Evolutionary conservation across 108 stramenopile species (phyloP), one percentile per base, ranked within the genome.

Genomic region (Skeletonema marinoi): DNA sequence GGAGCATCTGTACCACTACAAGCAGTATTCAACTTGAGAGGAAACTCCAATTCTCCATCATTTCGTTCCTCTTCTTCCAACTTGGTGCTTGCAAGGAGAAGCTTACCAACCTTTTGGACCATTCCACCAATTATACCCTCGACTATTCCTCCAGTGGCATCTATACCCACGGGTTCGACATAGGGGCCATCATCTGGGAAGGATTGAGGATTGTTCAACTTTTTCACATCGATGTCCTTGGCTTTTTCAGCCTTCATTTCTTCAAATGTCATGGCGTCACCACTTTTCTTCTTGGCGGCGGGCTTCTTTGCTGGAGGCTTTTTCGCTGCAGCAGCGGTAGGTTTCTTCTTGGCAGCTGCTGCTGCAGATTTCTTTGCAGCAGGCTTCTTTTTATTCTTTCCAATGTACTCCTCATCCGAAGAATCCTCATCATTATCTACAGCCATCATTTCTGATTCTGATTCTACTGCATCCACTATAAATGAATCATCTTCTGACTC

Each of bases 1-100:
- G 91, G 91, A 19, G 91, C 91, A 76, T 92, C 91, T 0, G 91
- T 92, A 4, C 91, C 91, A 25, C 73, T 76, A 63, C 91, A 92
- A 0, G 91, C 91, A 7, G 91, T 92, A 16, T 67, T 71, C 50
- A 92, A 65, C 25, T 81, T 77, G 25, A 89, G 46, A 3, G 87
- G 85, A 46, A 60, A 48, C 17, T 32, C 44, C 19, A 71, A 39
- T 16, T 68, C 69, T 7, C 84, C 86, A 33, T 77, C 12, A 2
- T 32, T 41, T 11, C 78, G 16, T 9, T 66, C 42, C 16, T 44
- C 33, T 33, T 61, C 74, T 6, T 78, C 78, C 17, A 58, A 32
- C 60, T 41, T 33, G 25, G 61, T 33, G 4, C 74, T 59, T 2
- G 73, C 17, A 29, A 70, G 58, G 16, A 89, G 72, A 0, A 92